Base-by-base conservation (phyloP, 2,329 filamentous ascomycete genomes). In the Colletotrichum chlorophyti region DNA sequence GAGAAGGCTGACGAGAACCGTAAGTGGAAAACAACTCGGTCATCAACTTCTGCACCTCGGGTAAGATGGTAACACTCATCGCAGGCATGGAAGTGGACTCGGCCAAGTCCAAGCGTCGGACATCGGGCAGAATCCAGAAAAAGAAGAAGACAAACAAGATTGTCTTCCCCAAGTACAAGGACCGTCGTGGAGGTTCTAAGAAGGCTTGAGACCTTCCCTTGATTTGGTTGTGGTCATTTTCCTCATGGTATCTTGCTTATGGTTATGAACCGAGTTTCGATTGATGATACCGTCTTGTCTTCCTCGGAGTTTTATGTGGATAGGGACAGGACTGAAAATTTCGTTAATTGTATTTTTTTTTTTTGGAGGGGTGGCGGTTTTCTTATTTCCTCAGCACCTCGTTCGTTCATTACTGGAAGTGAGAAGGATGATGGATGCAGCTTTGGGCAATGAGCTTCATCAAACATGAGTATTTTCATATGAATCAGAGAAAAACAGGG, bases 61-160 rank as follows among this genome's bases (percentile, higher is more conserved):
- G 65, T 69, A 50, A 63, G 65, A 68, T 67, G 19, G n/a, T n/a
- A n/a, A 58, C 27, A 40, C 17, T 60, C n/a, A 23, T 45, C 67
- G 65, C 65, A 74, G 79, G 74, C 48, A 88, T 88, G 85, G 85
- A 88, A 19, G 70, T 88, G 48, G 85, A 88, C 64, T 66, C 69
- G 29, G 74, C 71, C 51, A 78, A 79, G 47, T 46, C 34, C 24
- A 72, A 60, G 67, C 74, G 12, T 70, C 66, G 72, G 19, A n/a
- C n/a, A n/a, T 71, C 64, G 32, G 70, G 72, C 62, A 85, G 79
- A 65, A 76, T 86, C 51, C 77, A 81, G 71, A 88, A 87, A 68
- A 80, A 75, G 65, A 76, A 74, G 63, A 84, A 81, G 71, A 83
- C 80, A 64, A 76, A 79, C 35, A 78, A 78, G 60, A 87, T 88